Evolutionary conservation across 2,329 filamentous ascomycete genomes (phyloP).

Genomic region (Hypoxylon sp.): DNA sequence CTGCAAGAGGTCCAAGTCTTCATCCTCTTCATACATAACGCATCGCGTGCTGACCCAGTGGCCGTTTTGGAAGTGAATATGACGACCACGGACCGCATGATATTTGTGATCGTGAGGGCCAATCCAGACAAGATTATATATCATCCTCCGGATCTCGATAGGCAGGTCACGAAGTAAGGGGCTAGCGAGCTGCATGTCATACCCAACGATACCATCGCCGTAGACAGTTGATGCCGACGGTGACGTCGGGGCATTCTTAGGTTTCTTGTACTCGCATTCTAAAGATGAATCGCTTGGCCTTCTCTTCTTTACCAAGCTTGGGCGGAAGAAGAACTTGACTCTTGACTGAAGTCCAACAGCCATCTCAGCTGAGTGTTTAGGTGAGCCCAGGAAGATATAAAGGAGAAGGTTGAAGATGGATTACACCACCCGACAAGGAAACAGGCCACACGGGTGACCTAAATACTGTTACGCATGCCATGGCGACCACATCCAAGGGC

Average conservation of each 20-base stretch:
- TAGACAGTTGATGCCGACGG: slow-evolving; percentile 1
- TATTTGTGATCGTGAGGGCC: slow-evolving; percentile 50
- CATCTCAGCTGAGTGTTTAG: slow-evolving; percentile 42
- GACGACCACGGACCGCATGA: slow-evolving; percentile 48
- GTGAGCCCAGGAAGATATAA: slow-evolving; percentile 3
- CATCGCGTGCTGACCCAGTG: slow-evolving; percentile 52
- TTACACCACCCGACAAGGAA: slow-evolving; percentile 8
- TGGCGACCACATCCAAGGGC: slow-evolving; percentile 2
- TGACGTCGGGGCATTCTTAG: slow-evolving; percentile 8
- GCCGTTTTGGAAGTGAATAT: slow-evolving; percentile 52
- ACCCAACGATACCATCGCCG: slow-evolving; percentile 2
- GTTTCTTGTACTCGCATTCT: slow-evolving; percentile 20
- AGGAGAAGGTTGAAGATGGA: slow-evolving; percentile 3
- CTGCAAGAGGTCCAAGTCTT: slow-evolving; percentile 50
- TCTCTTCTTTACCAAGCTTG: slow-evolving; percentile 44
- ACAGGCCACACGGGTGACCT: slow-evolving; percentile 11
- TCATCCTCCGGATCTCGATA: slow-evolving; percentile 55
- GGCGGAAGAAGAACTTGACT: slow-evolving; percentile 49
- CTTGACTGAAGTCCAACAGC: slow-evolving; percentile 44
- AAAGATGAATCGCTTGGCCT: slow-evolving; percentile 36
- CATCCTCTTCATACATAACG: slow-evolving; percentile 52
- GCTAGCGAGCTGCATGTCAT: slow-evolving; percentile 47
- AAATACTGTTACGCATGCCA: slow-evolving; percentile 22
- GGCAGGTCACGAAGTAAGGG: slow-evolving; percentile 55
- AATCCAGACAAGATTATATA: slow-evolving; percentile 52